Evolutionary conservation across 2,329 filamentous ascomycete species (phyloP).

Genomic region (Aureobasidium lini): DNA sequence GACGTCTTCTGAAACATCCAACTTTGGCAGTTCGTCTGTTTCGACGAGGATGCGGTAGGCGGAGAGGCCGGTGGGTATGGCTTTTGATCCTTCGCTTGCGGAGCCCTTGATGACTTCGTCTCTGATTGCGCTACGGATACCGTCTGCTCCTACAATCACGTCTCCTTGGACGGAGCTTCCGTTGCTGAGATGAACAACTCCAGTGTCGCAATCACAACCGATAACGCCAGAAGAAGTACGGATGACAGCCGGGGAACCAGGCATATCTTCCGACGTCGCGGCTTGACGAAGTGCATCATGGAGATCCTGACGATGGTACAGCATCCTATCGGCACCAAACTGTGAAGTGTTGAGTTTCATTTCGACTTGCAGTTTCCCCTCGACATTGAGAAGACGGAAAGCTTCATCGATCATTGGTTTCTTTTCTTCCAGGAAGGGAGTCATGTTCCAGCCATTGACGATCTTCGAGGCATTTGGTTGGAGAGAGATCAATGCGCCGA

Average conservation of each 20-base stretch:
- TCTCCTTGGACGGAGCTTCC: constrained; percentile 22
- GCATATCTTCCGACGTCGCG: constrained; percentile 19
- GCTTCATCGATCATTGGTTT: constrained; percentile 30
- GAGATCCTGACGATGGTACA: constrained; percentile 37
- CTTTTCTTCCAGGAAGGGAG: constrained; percentile 22
- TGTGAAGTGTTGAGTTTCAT: constrained; percentile 26
- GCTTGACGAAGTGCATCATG: constrained; percentile 28
- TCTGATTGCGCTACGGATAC: constrained; percentile 26
- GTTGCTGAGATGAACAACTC: constrained; percentile 28
- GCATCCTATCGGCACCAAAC: constrained; percentile 34
- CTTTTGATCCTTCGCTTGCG: constrained; percentile 12
- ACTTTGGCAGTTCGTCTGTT: constrained; percentile 18
- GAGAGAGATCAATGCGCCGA: constrained; percentile 36
- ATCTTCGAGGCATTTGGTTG: constrained; percentile 37
- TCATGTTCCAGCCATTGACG: constrained; percentile 27
- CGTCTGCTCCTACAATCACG: constrained; percentile 33
- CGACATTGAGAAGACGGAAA: constrained; percentile 30
- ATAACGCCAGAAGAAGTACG: constrained; percentile 22
- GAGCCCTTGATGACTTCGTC: constrained; percentile 18
- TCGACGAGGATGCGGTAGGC: constrained; percentile 33
- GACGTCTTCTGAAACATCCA: constrained; percentile 16
- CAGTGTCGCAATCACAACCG: constrained; percentile 20
- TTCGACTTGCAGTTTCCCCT: constrained; percentile 27
- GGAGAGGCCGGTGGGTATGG: constrained; percentile 31
- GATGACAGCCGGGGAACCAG: constrained; percentile 23